These are phyloP conservation scores for Podila epigama DNA, from an alignment of 192 early-diverging fungal genomes.

Conservation along the genomic window DNA sequence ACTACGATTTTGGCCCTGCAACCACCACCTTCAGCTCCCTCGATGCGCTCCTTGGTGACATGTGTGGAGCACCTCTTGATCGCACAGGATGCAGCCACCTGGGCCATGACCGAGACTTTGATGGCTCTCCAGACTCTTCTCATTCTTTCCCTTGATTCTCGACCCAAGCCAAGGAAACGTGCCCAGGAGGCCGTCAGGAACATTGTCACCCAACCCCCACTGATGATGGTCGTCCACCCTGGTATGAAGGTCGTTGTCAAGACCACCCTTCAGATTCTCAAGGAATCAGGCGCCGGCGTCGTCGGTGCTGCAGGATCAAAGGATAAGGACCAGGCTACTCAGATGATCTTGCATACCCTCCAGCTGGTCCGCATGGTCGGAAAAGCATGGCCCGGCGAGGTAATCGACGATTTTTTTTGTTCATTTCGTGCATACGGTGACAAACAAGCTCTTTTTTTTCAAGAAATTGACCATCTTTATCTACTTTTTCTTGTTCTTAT, in stretches of 20 bases:
- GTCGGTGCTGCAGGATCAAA: constrained; percentile 43
- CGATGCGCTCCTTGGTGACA: constrained; percentile 74
- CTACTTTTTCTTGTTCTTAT: background rate
- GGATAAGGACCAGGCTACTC: constrained; percentile 45
- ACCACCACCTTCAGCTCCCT: constrained; percentile 74
- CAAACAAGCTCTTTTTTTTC: background rate
- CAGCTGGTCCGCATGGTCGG: constrained; percentile 47
- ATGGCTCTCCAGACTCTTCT: constrained; percentile 79
- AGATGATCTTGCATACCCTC: constrained; percentile 47
- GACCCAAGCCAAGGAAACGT: constrained; percentile 84
- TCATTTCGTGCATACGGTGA: no score
- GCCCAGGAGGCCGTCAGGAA: constrained; percentile 84
- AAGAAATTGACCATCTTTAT: background rate
- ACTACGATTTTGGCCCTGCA: constrained; percentile 69
- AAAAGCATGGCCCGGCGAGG: constrained; percentile 49
- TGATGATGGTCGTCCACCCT: constrained; percentile 36
- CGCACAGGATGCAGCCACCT: constrained; percentile 78
- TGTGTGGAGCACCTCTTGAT: constrained; percentile 83
- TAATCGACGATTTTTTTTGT: constrained; percentile 7
- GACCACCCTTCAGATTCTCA: constrained; percentile 42
- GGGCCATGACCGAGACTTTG: constrained; percentile 73
- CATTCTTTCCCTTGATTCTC: constrained; percentile 77
- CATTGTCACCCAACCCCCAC: constrained; percentile 75
- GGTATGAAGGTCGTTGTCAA: constrained; percentile 45
- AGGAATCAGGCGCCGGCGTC: constrained; percentile 48